These are phyloP conservation scores for Lanzia echinophila DNA, from an alignment of 2,329 filamentous ascomycete genomes.

Conservation along the genomic window DNA sequence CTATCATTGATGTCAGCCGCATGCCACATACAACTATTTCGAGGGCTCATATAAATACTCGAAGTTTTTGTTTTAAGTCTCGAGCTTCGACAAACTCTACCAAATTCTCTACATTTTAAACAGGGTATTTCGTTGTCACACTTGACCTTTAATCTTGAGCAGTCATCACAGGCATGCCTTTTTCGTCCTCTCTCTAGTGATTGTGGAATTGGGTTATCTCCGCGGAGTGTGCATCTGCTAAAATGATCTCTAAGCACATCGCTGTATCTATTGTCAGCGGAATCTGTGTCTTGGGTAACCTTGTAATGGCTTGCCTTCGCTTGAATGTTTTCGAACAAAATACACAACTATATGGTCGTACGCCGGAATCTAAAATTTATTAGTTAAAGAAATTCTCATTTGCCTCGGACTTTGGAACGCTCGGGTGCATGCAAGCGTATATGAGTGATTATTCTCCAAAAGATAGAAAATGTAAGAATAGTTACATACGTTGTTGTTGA, in stretches of 20 bases:
- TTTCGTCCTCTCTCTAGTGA: conserved; percentile 30
- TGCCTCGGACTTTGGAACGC: background rate
- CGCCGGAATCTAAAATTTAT: conserved; percentile 24
- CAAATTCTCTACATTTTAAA: conserved; percentile 29
- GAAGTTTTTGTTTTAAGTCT: conserved; percentile 21
- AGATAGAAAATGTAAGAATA: background rate
- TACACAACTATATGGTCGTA: conserved; percentile 29
- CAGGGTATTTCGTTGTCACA: conserved; percentile 30
- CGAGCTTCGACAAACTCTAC: conserved; percentile 26
- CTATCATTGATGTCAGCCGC: conserved; percentile 2
- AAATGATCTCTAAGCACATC: conserved; percentile 32
- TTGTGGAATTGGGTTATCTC: conserved; percentile 26
- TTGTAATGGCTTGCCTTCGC: conserved; percentile 23
- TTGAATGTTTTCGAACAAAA: conserved; percentile 32
- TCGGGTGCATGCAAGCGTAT: background rate
- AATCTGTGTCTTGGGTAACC: background rate
- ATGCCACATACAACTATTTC: background rate
- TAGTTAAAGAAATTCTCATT: background rate
- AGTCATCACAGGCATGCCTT: conserved; percentile 30
- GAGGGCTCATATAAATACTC: conserved; percentile 9
- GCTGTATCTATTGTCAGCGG: conserved; percentile 13
- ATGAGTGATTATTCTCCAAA: background rate
- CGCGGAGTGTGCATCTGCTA: conserved; percentile 28
- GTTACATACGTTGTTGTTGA: conserved; percentile 28
- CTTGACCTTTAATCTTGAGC: conserved; percentile 30